Evolutionary conservation across 2,329 filamentous ascomycete genomes (phyloP).

Genomic region (Botrytis aclada): DNA sequence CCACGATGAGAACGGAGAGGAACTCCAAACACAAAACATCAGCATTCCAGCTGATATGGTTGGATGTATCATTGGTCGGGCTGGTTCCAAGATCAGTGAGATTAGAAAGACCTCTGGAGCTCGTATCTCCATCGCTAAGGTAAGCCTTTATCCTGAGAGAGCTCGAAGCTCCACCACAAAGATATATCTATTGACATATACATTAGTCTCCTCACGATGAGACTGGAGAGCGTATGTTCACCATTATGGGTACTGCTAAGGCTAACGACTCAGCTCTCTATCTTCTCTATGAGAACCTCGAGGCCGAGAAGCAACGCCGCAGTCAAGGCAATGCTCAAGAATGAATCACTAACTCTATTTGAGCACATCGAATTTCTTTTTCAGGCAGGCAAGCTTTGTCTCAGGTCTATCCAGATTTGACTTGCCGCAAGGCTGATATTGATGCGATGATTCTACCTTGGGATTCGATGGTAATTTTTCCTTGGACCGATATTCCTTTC

Average conservation of each 20-base stretch:
- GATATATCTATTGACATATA: slow-evolving; percentile 14
- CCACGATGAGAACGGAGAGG: slow-evolving; percentile 93
- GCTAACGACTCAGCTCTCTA: slow-evolving; percentile 96
- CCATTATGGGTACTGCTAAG: slow-evolving; percentile 91
- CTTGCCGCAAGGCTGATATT: slow-evolving; percentile 60
- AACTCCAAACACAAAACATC: slow-evolving; percentile 98
- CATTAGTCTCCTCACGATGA: slow-evolving; percentile 79
- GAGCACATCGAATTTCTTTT: slow-evolving; percentile 43
- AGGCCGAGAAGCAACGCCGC: slow-evolving; percentile 98
- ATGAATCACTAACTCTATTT: slow-evolving; percentile 26
- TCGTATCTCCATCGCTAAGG: slow-evolving; percentile 92
- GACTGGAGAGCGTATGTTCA: slow-evolving; percentile 98
- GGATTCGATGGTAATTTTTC: slow-evolving; percentile 33
- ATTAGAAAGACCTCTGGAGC: slow-evolving; percentile 96
- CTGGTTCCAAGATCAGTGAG: slow-evolving; percentile 95
- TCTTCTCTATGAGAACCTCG: slow-evolving; percentile 96
- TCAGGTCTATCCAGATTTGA: slow-evolving; percentile 54
- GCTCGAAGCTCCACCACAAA: slow-evolving; percentile 19
- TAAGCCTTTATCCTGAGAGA: slow-evolving; percentile 37
- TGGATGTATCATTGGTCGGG: slow-evolving; percentile 96
- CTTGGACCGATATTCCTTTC: slow-evolving; percentile 25
- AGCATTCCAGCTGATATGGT: slow-evolving; percentile 99
- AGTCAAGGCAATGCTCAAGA: slow-evolving; percentile 62
- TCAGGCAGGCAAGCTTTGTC: slow-evolving; percentile 49
- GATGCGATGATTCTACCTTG: slow-evolving; percentile 43